Conservation (phyloP, 192 early-diverging fungal species). For the Rhizoclosmatium sp. region DNA sequence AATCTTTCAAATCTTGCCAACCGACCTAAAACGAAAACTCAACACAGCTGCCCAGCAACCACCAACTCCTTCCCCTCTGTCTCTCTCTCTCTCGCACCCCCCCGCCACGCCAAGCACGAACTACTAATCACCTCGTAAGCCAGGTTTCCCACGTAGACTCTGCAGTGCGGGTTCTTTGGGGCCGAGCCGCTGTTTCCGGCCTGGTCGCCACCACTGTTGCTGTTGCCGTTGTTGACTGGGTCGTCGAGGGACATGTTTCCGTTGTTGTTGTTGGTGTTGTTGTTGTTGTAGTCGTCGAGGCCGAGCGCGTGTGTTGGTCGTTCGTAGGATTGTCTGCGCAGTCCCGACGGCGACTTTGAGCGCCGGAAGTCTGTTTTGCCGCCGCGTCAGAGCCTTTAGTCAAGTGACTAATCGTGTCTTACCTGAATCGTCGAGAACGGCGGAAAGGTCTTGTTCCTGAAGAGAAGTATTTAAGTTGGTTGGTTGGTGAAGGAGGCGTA, state of each 20-base stretch:
- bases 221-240: constrained; percentile 10
- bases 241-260: constrained; percentile 11
- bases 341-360: constrained; percentile 17
- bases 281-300: not conserved
- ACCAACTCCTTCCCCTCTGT: not conserved
- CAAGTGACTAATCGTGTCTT: not conserved
- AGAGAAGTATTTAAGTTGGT: too few relatives aligned
- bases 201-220: not conserved
- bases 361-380: not conserved
- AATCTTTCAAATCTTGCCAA: constrained; percentile 83
- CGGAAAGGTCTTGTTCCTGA: constrained; percentile 47
- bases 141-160: constrained; percentile 87
- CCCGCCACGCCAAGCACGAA: not conserved
- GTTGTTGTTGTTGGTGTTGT: constrained; percentile 19
- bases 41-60: not conserved
- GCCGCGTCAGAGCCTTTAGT: not conserved
- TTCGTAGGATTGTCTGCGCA: constrained; percentile 15
- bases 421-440: constrained; percentile 42
- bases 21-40: constrained; percentile 39
- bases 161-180: constrained; percentile 56
- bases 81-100: not conserved
- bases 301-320: constrained; percentile 2
- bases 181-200: not conserved
- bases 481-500: too few relatives aligned
- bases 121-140: constrained; percentile 61